Percentiles rank a stretch among this genome's conserved stretches.
phyloP scores from a whole-genome alignment of 2,329 filamentous ascomycete species.

The Penicillium polonicum region DNA sequence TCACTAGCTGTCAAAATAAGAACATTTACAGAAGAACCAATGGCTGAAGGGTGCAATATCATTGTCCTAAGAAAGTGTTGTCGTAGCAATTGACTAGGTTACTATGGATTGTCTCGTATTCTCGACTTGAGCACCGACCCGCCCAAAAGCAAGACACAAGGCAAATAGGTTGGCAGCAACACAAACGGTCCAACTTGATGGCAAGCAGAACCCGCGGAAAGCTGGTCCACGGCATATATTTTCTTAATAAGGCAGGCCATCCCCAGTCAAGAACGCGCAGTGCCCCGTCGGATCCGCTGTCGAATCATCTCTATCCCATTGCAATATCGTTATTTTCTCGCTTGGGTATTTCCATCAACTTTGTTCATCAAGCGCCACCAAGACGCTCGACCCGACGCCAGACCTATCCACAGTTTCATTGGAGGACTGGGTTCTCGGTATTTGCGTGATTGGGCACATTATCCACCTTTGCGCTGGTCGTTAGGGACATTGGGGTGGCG shows the following conservation, averaged over 20 bases:
- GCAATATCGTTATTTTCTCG: slow-evolving; percentile 7
- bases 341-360: slow-evolving; percentile 19
- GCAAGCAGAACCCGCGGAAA: neutral
- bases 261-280: neutral
- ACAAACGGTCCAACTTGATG: neutral
- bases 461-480: slow-evolving; percentile 28
- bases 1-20: neutral
- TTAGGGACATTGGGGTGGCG: slow-evolving; percentile 14
- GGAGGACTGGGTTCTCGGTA: neutral
- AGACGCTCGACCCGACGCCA: slow-evolving; percentile 53
- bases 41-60: neutral
- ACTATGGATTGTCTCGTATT: neutral
- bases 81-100: slow-evolving; percentile 7
- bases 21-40: neutral
- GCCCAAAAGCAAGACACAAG: neutral
- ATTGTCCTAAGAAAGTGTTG: neutral
- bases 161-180: slow-evolving; percentile 1
- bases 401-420: slow-evolving; percentile 6
- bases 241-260: neutral
- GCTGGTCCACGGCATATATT: neutral
- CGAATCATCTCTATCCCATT: slow-evolving; percentile 4
- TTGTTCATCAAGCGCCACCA: slow-evolving; percentile 32
- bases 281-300: neutral
- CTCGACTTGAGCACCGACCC: neutral
- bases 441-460: neutral